Evolutionary conservation across 2,329 filamentous ascomycete species (phyloP).

Genomic region (Claviceps humidiphila): DNA sequence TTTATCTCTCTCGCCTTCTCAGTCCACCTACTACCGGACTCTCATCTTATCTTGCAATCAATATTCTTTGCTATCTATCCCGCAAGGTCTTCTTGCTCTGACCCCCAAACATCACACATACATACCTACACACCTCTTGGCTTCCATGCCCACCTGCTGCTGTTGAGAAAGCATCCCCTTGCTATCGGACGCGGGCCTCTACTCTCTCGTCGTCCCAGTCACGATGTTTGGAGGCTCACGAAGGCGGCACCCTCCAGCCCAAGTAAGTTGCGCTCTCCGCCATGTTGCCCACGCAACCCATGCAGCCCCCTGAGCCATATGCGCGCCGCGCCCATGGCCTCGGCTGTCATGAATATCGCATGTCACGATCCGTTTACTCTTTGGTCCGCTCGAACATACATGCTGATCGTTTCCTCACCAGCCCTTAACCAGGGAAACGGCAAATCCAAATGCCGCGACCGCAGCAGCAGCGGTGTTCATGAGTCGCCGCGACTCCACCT

Average conservation of each 20-base stretch:
- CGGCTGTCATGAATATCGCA: neutral
- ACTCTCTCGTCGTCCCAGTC: slow-evolving; percentile 1
- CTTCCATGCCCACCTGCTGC: slow-evolving; percentile 7
- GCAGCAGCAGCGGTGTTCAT: slow-evolving; percentile 74
- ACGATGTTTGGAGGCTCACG: slow-evolving; percentile 38
- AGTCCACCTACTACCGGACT: neutral
- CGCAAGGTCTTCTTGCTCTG: neutral
- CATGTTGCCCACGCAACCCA: neutral
- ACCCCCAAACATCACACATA: neutral
- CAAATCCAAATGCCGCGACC: slow-evolving; percentile 60
- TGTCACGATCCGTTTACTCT: neutral
- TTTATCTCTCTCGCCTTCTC: neutral
- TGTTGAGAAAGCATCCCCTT: slow-evolving; percentile 7
- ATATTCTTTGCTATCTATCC: neutral
- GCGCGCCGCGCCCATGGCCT: neutral
- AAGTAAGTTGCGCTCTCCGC: slow-evolving; percentile 25
- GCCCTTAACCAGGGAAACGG: slow-evolving; percentile 50
- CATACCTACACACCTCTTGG: slow-evolving; percentile 2
- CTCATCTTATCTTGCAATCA: neutral
- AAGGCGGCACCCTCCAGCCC: slow-evolving; percentile 33
- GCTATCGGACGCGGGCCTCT: slow-evolving; percentile 1
- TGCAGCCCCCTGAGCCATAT: neutral
- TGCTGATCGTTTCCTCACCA: slow-evolving; percentile 18
- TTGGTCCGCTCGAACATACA: neutral
- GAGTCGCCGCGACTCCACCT: slow-evolving; percentile 45